Percentiles rank a stretch among this genome's conserved stretches.
Conservation (phyloP, 2,329 filamentous ascomycete species). For the Monilinia fructicola region DNA sequence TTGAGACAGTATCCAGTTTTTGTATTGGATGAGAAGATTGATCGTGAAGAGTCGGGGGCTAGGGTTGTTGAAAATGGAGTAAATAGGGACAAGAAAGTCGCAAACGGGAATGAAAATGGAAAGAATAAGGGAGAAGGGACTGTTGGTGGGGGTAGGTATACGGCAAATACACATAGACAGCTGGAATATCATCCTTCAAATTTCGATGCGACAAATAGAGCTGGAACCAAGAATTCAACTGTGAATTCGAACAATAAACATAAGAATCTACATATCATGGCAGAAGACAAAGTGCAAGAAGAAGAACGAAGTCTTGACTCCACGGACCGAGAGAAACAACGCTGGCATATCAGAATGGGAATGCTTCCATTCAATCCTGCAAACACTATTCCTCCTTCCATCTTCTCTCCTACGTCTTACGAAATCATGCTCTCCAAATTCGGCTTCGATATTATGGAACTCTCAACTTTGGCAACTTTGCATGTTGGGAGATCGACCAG, state of each 20-base stretch:
- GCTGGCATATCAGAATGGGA: slow-evolving; percentile 15
- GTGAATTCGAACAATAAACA: slow-evolving; percentile 13
- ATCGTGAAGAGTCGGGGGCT: background rate
- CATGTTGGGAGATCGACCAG: slow-evolving; percentile 36
- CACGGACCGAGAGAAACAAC: slow-evolving; percentile 8
- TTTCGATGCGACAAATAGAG: background rate
- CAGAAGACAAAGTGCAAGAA: background rate
- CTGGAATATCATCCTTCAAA: background rate
- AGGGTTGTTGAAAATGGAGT: background rate
- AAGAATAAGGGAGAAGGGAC: background rate
- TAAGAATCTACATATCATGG: background rate
- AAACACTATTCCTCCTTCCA: slow-evolving; percentile 20
- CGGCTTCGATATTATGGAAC: slow-evolving; percentile 35
- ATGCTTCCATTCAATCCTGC: background rate
- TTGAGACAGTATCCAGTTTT: slow-evolving; percentile 38
- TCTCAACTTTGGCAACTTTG: slow-evolving; percentile 37
- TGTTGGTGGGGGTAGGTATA: background rate
- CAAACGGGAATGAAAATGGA: background rate
- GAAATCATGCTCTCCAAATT: slow-evolving; percentile 34
- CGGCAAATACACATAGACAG: background rate
- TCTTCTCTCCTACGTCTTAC: slow-evolving; percentile 33
- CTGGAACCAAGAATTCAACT: background rate
- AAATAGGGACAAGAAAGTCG: background rate
- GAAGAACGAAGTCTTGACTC: background rate
- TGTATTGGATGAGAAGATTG: slow-evolving; percentile 26